Percentiles rank a stretch among this genome's conserved stretches.
Conservation (phyloP, 768 basidiomycete genomes). For the Podaxis sp. region DNA sequence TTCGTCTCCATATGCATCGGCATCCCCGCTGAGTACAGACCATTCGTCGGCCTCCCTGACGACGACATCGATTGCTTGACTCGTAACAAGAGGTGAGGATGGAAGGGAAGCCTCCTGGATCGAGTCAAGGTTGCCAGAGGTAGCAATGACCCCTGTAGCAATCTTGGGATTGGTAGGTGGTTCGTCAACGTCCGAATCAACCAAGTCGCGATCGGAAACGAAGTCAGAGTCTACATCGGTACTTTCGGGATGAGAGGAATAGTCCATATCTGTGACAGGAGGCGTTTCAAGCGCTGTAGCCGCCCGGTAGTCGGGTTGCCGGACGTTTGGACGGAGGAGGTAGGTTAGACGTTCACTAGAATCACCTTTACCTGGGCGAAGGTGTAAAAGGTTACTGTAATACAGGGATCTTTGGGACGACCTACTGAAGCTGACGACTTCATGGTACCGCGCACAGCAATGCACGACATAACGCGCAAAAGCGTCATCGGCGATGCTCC, state of each 20-base stretch:
- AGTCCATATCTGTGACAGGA: constrained; percentile 63
- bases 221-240: constrained; percentile 47
- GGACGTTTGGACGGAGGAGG: constrained; percentile 73
- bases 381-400: not conserved
- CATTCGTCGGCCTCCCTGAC: constrained; percentile 13
- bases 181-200: constrained; percentile 42
- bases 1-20: constrained; percentile 15
- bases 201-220: constrained; percentile 41
- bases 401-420: constrained; percentile 10
- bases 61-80: not conserved
- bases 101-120: constrained; percentile 22
- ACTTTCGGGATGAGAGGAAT: constrained; percentile 44
- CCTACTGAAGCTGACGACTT: constrained; percentile 79
- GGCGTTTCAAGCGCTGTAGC: constrained; percentile 57
- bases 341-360: constrained; percentile 65
- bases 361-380: constrained; percentile 48
- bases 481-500: constrained; percentile 65
- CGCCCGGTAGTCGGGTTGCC: constrained; percentile 49
- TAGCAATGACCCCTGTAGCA: constrained; percentile 16
- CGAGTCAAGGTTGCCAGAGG: constrained; percentile 13
- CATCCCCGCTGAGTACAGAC: constrained; percentile 15
- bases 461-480: constrained; percentile 82
- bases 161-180: constrained; percentile 28
- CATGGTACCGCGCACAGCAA: constrained; percentile 76
- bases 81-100: constrained; percentile 18